Evolutionary conservation across 2,329 filamentous ascomycete species (phyloP).

Genomic region (Botrytis elliptica): DNA sequence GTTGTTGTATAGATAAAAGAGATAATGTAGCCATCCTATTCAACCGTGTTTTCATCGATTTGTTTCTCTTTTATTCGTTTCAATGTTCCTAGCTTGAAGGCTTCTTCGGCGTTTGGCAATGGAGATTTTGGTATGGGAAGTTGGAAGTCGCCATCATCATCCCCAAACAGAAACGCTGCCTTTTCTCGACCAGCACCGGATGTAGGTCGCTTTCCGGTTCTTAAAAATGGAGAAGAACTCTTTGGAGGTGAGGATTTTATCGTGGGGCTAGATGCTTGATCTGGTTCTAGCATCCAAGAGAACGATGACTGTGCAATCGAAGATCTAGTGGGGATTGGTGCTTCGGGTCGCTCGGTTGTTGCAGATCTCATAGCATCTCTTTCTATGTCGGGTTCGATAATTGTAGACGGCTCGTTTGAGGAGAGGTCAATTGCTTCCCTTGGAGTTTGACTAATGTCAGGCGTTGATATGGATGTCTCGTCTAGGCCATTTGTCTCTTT

Average conservation of each 20-base stretch:
- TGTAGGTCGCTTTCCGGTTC: constrained; percentile 31
- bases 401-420: background rate
- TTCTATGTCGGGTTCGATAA: background rate
- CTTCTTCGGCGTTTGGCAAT: constrained; percentile 32
- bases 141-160: constrained; percentile 32
- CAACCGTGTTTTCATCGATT: background rate
- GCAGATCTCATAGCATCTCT: constrained; percentile 19
- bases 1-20: background rate
- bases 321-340: constrained; percentile 59
- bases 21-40: background rate
- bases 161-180: constrained; percentile 40
- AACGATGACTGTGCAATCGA: constrained; percentile 72
- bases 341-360: constrained; percentile 32
- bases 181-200: constrained; percentile 37
- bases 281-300: constrained; percentile 71
- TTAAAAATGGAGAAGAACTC: constrained; percentile 35
- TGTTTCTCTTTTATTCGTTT: constrained; percentile 28
- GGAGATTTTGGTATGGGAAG: constrained; percentile 20
- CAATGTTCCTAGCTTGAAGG: constrained; percentile 36
- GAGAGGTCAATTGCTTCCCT: background rate
- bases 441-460: background rate
- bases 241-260: constrained; percentile 32
- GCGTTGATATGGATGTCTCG: background rate
- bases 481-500: background rate
- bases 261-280: constrained; percentile 28